These are phyloP conservation scores for Leccinum sublutescens DNA, from an alignment of 768 basidiomycete species.

Conservation along the genomic window DNA sequence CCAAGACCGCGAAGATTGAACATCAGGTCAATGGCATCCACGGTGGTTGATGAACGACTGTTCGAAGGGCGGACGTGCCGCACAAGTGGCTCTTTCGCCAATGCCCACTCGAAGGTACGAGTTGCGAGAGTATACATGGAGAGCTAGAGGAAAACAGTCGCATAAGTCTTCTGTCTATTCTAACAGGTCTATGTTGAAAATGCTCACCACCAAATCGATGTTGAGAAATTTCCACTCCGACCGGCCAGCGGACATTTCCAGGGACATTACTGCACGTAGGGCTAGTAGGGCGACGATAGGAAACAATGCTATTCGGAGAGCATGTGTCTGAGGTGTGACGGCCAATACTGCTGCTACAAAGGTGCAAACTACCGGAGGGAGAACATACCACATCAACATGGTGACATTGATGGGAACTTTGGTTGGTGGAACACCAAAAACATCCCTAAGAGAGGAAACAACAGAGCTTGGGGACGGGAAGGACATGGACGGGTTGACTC, in stretches of 20 bases:
- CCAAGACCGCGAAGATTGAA: constrained; percentile 55
- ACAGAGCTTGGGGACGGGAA: neutral
- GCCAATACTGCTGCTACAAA: constrained; percentile 50
- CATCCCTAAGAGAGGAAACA: neutral
- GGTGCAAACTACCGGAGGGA: constrained; percentile 45
- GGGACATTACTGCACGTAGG: constrained; percentile 35
- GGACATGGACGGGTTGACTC: neutral
- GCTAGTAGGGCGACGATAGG: constrained; percentile 44
- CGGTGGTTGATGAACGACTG: neutral
- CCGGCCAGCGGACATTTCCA: constrained; percentile 12
- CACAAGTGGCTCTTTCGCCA: constrained; percentile 10
- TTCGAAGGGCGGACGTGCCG: constrained; percentile 12
- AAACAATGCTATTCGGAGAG: constrained; percentile 44
- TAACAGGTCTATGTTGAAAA: neutral
- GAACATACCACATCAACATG: constrained; percentile 36
- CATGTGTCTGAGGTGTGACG: constrained; percentile 42
- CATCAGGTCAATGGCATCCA: constrained; percentile 49
- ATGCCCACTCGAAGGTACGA: constrained; percentile 21
- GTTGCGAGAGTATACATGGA: constrained; percentile 10
- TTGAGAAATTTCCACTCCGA: constrained; percentile 6
- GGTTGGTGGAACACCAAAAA: constrained; percentile 7
- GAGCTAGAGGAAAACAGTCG: constrained; percentile 3
- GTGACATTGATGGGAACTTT: constrained; percentile 30
- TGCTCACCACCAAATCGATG: constrained; percentile 12
- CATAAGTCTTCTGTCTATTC: neutral